Evolutionary conservation across 2,329 filamentous ascomycete species (phyloP), one percentile per base, ranked within the genome.

Genomic region (Talaromyces sp.): DNA sequence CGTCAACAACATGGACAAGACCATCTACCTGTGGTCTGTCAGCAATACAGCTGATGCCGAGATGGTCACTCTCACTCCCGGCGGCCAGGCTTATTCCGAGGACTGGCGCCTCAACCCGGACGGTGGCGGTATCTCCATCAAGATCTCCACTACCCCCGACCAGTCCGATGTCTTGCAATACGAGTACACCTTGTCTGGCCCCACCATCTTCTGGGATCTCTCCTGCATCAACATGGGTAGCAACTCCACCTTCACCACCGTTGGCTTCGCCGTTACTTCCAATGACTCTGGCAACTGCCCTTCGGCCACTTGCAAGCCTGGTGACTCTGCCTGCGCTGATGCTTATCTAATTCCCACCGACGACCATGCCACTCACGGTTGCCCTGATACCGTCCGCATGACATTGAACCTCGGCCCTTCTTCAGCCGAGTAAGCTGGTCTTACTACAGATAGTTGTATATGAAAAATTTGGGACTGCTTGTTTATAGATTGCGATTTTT

Each of bases 61-160:
- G 62, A 79, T 77, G 75, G 67, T 76, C 56, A 76, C 69, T 64
- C 70, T 80, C 62, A 67, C 73, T 65, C 67, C 68, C 60, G 77
- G 77, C 61, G 76, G 74, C 31, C 41, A 65, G 47, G 70, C 67
- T 67, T 78, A 75, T 72, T 65, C 67, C 6, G 76, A 79, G 66
- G 35, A 67, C 43, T 79, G 73, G 74, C 69, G 70, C 62, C 62
- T 62, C 67, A 78, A 77, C 71, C 65, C 70, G 67, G 73, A 76
- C 67, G 77, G 77, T 50, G 78, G 78, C 56, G 78, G 78, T 67
- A 71, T 79, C 67, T 79, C 77, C 54, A 78, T 80, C 72, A 80
- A 80, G 74, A 69, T 80, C 50, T 71, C 77, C 67, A 73, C 73
- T 63, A 66, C 68, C 24, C 68, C 70, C 24, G 65, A 68, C 60